Evolutionary conservation across 148 eudicot genomes (phyloP).

Genomic region (Rhododendron williamsianum): DNA sequence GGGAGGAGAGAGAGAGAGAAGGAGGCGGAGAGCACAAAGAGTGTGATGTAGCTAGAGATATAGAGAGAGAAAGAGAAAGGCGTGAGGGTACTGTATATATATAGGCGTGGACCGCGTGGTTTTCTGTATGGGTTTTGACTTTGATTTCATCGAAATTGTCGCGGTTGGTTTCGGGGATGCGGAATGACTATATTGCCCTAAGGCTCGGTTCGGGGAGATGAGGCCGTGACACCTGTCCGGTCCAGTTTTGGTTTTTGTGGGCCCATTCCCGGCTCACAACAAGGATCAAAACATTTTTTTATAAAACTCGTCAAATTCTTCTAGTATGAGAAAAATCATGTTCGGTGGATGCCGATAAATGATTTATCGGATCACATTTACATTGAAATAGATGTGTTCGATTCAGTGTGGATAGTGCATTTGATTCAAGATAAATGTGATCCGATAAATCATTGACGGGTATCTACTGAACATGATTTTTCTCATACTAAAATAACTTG

Average conservation of each 20-base stretch:
- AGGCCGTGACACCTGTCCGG: background rate
- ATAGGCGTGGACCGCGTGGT: background rate
- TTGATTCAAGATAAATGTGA: background rate
- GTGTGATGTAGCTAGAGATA: background rate
- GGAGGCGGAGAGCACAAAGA: slow-evolving; percentile 15
- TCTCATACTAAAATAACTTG: background rate
- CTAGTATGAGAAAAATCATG: too few species aligned
- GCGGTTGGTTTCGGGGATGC: background rate
- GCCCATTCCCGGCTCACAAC: too few species aligned
- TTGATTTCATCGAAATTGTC: background rate
- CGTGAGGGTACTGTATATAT: background rate
- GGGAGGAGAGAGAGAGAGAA: background rate
- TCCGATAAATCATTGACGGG: background rate
- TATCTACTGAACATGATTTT: background rate
- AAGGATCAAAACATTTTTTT: too few species aligned
- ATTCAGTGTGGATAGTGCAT: too few species aligned
- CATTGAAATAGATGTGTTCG: too few species aligned
- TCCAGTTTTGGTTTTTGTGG: background rate
- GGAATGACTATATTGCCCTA: background rate
- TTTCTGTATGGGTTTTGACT: background rate
- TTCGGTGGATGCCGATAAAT: background rate
- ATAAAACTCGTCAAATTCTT: too few species aligned
- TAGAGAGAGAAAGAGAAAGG: background rate
- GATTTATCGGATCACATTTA: too few species aligned
- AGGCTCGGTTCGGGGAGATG: background rate